These are phyloP conservation scores for Pleoardoris graminearum DNA, from an alignment of 2,329 filamentous ascomycete genomes.

Conservation along the genomic window DNA sequence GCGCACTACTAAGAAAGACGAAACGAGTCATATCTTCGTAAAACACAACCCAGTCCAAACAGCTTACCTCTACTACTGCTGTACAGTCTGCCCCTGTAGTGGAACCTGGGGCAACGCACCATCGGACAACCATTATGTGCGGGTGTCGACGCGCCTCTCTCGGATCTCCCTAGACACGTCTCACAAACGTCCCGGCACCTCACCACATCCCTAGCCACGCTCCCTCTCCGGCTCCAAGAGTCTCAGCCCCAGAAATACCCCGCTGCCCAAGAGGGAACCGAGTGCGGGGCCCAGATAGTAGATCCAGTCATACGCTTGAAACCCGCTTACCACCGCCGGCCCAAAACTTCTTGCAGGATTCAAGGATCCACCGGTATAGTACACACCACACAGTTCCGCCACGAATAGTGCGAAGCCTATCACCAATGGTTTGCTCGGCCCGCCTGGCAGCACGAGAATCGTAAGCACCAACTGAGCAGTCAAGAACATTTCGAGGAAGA, in stretches of 20 bases:
- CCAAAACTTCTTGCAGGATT: conserved; percentile 52
- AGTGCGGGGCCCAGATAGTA: conserved; percentile 2
- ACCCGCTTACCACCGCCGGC: conserved; percentile 41
- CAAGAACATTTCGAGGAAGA: conserved; percentile 26
- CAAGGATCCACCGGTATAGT: conserved; percentile 49
- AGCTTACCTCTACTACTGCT: too few species aligned
- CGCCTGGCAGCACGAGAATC: conserved; percentile 59
- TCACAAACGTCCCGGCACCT: too few species aligned
- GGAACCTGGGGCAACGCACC: too few species aligned
- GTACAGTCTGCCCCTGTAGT: too few species aligned
- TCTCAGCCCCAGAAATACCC: neutral
- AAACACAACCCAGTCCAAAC: too few species aligned
- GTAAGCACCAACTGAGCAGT: conserved; percentile 40
- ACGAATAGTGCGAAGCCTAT: conserved; percentile 73
- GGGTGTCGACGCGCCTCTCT: too few species aligned
- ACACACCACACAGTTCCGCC: conserved; percentile 47
- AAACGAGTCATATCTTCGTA: too few species aligned
- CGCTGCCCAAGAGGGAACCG: neutral
- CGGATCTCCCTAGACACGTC: too few species aligned
- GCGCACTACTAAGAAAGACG: too few species aligned
- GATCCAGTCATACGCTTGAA: conserved; percentile 5
- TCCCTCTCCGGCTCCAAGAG: neutral
- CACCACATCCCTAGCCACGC: too few species aligned
- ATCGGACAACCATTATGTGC: too few species aligned
- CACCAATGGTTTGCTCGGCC: conserved; percentile 56